Conservation (phyloP, 2,329 filamentous ascomycete species). For the Dothideomycetes sp. region DNA sequence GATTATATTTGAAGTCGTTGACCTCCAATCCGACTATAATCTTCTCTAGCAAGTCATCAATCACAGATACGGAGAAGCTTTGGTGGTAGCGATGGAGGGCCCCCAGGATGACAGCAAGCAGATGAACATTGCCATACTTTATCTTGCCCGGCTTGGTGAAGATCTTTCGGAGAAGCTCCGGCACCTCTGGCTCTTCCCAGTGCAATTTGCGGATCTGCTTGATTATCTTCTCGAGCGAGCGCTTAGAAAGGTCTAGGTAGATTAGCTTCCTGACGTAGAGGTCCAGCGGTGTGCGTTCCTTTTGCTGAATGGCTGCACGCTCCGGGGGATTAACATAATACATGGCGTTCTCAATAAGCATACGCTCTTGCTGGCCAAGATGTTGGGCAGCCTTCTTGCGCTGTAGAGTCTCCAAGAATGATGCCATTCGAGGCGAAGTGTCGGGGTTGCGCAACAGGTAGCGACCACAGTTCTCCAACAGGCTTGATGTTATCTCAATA, state of each 20-base stretch:
- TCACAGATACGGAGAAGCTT: slow-evolving; percentile 78
- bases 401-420: slow-evolving; percentile 87
- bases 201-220: slow-evolving; percentile 93
- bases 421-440: slow-evolving; percentile 83
- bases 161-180: slow-evolving; percentile 71
- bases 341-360: slow-evolving; percentile 95
- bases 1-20: slow-evolving; percentile 96
- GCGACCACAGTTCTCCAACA: slow-evolving; percentile 91
- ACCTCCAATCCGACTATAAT: slow-evolving; percentile 81
- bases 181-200: slow-evolving; percentile 89
- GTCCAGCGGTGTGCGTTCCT: slow-evolving; percentile 88
- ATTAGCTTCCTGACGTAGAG: slow-evolving; percentile 86
- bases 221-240: slow-evolving; percentile 84
- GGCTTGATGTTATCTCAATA: slow-evolving; percentile 93
- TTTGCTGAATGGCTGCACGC: slow-evolving; percentile 87
- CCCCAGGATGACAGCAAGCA: slow-evolving; percentile 79
- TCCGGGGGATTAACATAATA: slow-evolving; percentile 97
- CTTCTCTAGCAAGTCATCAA: slow-evolving; percentile 84
- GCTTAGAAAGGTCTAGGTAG: slow-evolving; percentile 87
- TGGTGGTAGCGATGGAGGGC: slow-evolving; percentile 87
- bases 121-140: slow-evolving; percentile 92
- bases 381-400: slow-evolving; percentile 95
- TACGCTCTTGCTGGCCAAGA: slow-evolving; percentile 87
- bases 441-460: slow-evolving; percentile 89
- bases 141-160: slow-evolving; percentile 96